phyloP scores from a whole-genome alignment of 768 basidiomycete genomes.

The Pisolithus albus region DNA sequence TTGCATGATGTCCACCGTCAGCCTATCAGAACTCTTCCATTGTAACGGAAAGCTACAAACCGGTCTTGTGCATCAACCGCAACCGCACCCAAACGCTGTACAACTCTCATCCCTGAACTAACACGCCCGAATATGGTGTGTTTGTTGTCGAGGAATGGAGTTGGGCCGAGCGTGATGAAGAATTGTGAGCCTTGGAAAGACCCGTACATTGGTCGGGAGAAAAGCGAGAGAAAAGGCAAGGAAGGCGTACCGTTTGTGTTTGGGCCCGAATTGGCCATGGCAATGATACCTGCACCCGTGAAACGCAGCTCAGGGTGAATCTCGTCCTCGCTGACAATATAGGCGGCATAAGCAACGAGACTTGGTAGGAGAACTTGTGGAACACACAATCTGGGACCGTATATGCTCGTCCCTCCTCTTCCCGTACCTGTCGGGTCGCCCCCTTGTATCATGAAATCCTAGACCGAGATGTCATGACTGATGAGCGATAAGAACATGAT shows the following conservation, averaged over 20 bases:
- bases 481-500: not conserved
- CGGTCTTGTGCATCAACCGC: slow-evolving; percentile 83
- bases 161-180: slow-evolving; percentile 80
- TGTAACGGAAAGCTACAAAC: slow-evolving; percentile 36
- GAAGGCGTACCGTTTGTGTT: slow-evolving; percentile 63
- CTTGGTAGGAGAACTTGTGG: not conserved
- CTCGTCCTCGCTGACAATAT: slow-evolving; percentile 72
- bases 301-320: slow-evolving; percentile 87
- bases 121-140: slow-evolving; percentile 92
- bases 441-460: slow-evolving; percentile 97
- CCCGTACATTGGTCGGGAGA: slow-evolving; percentile 13
- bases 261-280: slow-evolving; percentile 97
- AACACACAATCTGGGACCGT: slow-evolving; percentile 79
- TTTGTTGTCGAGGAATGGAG: slow-evolving; percentile 78
- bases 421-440: slow-evolving; percentile 97
- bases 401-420: slow-evolving; percentile 83
- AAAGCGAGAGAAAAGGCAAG: slow-evolving; percentile 11
- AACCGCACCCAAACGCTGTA: slow-evolving; percentile 87
- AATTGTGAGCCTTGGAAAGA: slow-evolving; percentile 76
- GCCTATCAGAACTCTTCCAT: slow-evolving; percentile 27
- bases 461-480: not conserved
- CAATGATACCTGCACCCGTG: slow-evolving; percentile 93
- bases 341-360: not conserved
- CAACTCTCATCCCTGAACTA: slow-evolving; percentile 82
- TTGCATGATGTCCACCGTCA: not conserved